Percentiles rank a stretch among this genome's conserved stretches.
phyloP scores from a whole-genome alignment of 2,329 filamentous ascomycete species.

The Epichloe festucae region DNA sequence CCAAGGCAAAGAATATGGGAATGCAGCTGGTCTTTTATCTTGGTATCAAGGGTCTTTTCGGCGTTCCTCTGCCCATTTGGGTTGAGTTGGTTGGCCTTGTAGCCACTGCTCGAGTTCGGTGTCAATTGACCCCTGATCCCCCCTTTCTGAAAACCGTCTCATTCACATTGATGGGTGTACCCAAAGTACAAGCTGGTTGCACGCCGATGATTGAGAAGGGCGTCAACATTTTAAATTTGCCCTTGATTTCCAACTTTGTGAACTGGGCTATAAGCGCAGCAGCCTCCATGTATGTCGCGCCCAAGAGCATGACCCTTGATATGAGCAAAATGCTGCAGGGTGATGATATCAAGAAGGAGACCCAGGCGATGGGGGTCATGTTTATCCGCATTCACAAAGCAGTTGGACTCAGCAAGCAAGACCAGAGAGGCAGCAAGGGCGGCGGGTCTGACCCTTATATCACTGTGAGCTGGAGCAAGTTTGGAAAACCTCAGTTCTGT shows the following conservation, averaged over 20 bases:
- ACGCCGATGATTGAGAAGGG: conserved; percentile 86
- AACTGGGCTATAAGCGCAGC: conserved; percentile 87
- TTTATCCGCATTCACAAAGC: conserved; percentile 89
- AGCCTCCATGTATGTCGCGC: conserved; percentile 82
- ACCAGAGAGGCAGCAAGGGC: conserved; percentile 64
- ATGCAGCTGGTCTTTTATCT: conserved; percentile 94
- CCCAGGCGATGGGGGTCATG: conserved; percentile 72
- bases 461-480: conserved; percentile 88
- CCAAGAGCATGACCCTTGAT: conserved; percentile 87
- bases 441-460: conserved; percentile 94
- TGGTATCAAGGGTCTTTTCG: conserved; percentile 77
- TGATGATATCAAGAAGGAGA: conserved; percentile 85
- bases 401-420: conserved; percentile 79
- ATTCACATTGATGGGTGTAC: conserved; percentile 87
- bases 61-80: conserved; percentile 75
- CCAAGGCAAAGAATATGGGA: conserved; percentile 88
- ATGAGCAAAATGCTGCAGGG: conserved; percentile 82
- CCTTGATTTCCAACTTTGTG: conserved; percentile 90
- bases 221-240: conserved; percentile 82
- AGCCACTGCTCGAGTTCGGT: conserved; percentile 67
- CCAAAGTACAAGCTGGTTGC: conserved; percentile 79
- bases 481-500: conserved; percentile 95
- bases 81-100: conserved; percentile 87
- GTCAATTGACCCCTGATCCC: conserved; percentile 79
- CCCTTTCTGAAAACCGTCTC: conserved; percentile 93